phyloP scores from a whole-genome alignment of 306 rosid species.

The Elaeagnus macrophylla region DNA sequence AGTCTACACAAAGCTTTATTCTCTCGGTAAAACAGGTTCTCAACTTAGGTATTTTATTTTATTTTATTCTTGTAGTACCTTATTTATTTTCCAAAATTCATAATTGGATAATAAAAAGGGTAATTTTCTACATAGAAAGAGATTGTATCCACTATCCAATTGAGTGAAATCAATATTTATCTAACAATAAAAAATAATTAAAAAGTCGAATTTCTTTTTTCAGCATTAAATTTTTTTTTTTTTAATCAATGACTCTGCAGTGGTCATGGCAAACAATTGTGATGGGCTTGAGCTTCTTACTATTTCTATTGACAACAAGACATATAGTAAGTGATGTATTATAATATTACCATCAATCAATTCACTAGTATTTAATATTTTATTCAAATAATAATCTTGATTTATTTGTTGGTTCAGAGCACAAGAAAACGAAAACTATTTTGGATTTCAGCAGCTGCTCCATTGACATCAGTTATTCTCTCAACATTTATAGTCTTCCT shows the following conservation, averaged over 20 bases:
- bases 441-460: constrained; percentile 93
- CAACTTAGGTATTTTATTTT: not conserved
- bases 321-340: constrained; percentile 81
- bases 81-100: not conserved
- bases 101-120: constrained; percentile 10
- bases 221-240: not conserved
- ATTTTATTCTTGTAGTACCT: constrained; percentile 8
- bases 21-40: constrained; percentile 23
- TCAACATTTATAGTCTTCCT: constrained; percentile 73
- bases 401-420: constrained; percentile 38
- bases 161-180: too few species aligned
- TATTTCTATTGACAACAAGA: constrained; percentile 57
- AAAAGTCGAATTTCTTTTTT: not conserved
- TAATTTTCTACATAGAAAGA: constrained; percentile 3
- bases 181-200: not conserved
- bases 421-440: constrained; percentile 70
- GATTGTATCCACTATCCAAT: not conserved
- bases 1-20: constrained; percentile 16
- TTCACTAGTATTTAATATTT: not conserved
- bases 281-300: constrained; percentile 57
- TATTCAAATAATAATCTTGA: not conserved
- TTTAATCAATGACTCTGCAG: constrained; percentile 36
- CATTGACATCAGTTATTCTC: constrained; percentile 73
- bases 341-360: too few species aligned
- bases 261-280: constrained; percentile 92